Evolutionary conservation across 495 filamentous ascomycete species (phyloP).

Genomic region (Pseudoneurospora amorphoporcata): DNA sequence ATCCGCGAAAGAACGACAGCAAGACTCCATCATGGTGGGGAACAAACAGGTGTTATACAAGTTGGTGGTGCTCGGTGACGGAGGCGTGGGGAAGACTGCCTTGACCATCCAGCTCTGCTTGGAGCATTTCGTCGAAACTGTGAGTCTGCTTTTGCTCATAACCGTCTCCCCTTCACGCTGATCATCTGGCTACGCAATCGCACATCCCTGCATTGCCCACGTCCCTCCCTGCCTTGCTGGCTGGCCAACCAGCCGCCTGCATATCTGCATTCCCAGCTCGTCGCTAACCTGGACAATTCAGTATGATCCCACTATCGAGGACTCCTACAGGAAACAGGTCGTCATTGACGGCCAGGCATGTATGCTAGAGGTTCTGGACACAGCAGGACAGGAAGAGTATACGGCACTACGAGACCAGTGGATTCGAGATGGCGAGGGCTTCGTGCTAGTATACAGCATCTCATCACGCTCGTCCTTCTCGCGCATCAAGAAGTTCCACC

Average conservation of each 20-base stretch:
- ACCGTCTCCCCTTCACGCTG: constrained; percentile 1
- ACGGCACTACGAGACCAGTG: constrained; percentile 94
- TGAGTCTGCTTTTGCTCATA: constrained; percentile 16
- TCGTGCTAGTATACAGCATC: constrained; percentile 96
- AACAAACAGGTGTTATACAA: constrained; percentile 92
- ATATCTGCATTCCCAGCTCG: not conserved
- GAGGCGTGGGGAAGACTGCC: constrained; percentile 85
- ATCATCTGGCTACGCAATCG: not conserved
- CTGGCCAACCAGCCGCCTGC: not conserved
- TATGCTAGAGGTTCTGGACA: constrained; percentile 98
- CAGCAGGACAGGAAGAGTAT: constrained; percentile 98
- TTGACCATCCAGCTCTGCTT: constrained; percentile 87
- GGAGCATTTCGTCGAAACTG: constrained; percentile 51
- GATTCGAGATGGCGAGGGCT: constrained; percentile 96
- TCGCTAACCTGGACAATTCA: constrained; percentile 8
- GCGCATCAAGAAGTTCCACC: constrained; percentile 89
- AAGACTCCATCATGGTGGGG: constrained; percentile 39
- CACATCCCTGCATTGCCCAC: not conserved
- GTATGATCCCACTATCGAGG: constrained; percentile 96
- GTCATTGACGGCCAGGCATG: constrained; percentile 94
- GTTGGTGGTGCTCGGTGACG: constrained; percentile 84
- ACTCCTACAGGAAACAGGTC: constrained; percentile 96
- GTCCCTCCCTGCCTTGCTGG: not conserved
- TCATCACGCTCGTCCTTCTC: constrained; percentile 90
- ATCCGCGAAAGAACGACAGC: constrained; percentile 3